phyloP scores from a whole-genome alignment of 1,139 yeast genomes.

The Blastobotrys apis region DNA sequence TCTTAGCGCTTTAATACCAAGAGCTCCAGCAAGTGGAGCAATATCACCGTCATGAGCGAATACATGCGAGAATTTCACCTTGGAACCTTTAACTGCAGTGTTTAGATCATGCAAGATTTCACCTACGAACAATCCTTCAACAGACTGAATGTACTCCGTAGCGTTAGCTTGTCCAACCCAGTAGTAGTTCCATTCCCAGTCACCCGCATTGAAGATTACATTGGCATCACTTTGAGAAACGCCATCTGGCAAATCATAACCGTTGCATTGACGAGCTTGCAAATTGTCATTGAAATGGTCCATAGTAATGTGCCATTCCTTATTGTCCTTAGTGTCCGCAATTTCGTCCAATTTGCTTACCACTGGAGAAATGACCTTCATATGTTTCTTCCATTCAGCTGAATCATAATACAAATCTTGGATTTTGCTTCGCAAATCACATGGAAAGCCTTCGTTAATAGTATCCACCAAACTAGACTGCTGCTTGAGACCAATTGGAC shows the following conservation, averaged over 20 bases:
- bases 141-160: constrained; percentile 33
- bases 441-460: constrained; percentile 35
- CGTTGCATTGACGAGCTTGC: constrained; percentile 38
- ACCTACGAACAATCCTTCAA: constrained; percentile 36
- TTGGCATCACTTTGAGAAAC: constrained; percentile 32
- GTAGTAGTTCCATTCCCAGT: constrained; percentile 40
- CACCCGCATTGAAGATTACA: constrained; percentile 39
- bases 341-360: constrained; percentile 25
- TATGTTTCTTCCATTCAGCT: constrained; percentile 36
- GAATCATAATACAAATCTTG: constrained; percentile 27
- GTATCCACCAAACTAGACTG: constrained; percentile 32
- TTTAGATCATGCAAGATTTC: constrained; percentile 35
- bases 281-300: constrained; percentile 42
- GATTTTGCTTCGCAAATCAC: constrained; percentile 31
- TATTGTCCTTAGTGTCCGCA: constrained; percentile 28
- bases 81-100: constrained; percentile 27
- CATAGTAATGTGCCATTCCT: constrained; percentile 33
- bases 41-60: constrained; percentile 44
- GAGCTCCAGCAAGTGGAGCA: constrained; percentile 36
- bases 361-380: constrained; percentile 27
- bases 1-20: constrained; percentile 35
- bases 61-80: constrained; percentile 36
- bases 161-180: constrained; percentile 34
- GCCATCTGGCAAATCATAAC: constrained; percentile 33
- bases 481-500: constrained; percentile 32